These are phyloP conservation scores for Groenewaldozyma auringiensis DNA, from an alignment of 1,139 yeast species.

Conservation along the genomic window DNA sequence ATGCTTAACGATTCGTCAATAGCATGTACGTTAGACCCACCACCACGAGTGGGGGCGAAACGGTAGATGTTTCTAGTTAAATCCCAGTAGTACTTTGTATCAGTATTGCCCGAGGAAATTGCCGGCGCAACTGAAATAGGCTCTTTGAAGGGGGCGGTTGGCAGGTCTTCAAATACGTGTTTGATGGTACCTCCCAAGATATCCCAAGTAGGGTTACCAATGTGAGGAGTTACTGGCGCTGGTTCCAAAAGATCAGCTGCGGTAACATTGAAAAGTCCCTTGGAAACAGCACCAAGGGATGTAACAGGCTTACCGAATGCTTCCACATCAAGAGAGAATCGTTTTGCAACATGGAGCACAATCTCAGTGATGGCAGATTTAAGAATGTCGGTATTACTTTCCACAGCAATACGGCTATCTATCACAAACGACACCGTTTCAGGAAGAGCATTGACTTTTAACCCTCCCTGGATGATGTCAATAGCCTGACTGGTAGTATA, in stretches of 20 bases:
- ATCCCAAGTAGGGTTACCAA: slow-evolving; percentile 46
- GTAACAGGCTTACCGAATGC: slow-evolving; percentile 9
- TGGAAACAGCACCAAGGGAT: not conserved
- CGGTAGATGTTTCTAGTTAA: slow-evolving; percentile 64
- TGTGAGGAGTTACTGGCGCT: slow-evolving; percentile 49
- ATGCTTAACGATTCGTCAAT: slow-evolving; percentile 26
- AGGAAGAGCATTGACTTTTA: slow-evolving; percentile 61
- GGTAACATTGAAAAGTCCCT: slow-evolving; percentile 36
- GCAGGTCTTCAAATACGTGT: slow-evolving; percentile 46
- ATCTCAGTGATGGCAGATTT: slow-evolving; percentile 33
- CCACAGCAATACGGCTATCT: slow-evolving; percentile 50
- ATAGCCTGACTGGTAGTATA: slow-evolving; percentile 56
- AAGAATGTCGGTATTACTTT: slow-evolving; percentile 37
- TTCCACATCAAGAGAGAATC: slow-evolving; percentile 37
- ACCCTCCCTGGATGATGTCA: slow-evolving; percentile 55
- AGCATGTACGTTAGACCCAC: slow-evolving; percentile 10
- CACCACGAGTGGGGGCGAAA: slow-evolving; percentile 36
- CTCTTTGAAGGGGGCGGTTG: slow-evolving; percentile 14
- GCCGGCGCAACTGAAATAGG: slow-evolving; percentile 53
- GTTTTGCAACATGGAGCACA: slow-evolving; percentile 36
- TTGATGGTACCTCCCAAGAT: slow-evolving; percentile 49
- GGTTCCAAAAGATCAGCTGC: too few species aligned
- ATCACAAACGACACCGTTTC: slow-evolving; percentile 48
- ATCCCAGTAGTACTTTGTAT: slow-evolving; percentile 66
- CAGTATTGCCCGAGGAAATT: slow-evolving; percentile 70